Conservation (phyloP, 176 grass and related monocot species). For the Luzula sylvatica region DNA sequence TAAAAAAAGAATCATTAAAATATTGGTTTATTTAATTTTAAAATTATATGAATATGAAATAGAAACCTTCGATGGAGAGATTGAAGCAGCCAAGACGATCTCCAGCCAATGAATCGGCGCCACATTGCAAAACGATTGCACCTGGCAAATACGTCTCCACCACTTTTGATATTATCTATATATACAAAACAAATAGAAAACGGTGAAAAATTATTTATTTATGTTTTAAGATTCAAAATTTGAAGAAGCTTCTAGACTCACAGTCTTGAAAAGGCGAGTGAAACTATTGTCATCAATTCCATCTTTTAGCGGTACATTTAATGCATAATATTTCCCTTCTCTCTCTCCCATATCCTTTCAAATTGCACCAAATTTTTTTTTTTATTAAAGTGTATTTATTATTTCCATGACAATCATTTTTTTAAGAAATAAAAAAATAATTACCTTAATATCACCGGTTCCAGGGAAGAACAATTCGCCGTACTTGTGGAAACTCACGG, state of each 20-base stretch:
- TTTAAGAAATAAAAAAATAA: background rate
- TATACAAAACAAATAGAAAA: conserved; percentile 9
- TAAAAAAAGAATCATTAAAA: conserved; percentile 6
- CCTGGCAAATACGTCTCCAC: conserved; percentile 86
- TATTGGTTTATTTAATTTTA: background rate
- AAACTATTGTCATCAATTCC: conserved; percentile 90
- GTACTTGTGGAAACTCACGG: conserved; percentile 95
- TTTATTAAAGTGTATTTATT: background rate
- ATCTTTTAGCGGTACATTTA: conserved; percentile 99
- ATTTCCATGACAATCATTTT: background rate
- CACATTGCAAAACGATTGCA: conserved; percentile 98
- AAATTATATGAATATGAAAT: conserved; percentile 11
- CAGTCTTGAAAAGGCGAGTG: conserved; percentile 88
- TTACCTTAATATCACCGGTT: conserved; percentile 92
- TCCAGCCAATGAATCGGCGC: conserved; percentile 93
- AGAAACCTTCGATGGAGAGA: conserved; percentile 91
- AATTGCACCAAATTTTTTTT: background rate
- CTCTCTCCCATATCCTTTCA: conserved; percentile 91
- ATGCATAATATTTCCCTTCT: conserved; percentile 96
- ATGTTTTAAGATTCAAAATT: too few relatives aligned
- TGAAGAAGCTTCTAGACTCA: conserved; percentile 15
- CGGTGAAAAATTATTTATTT: background rate
- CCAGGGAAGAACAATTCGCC: conserved; percentile 95
- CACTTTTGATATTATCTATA: conserved; percentile 88
- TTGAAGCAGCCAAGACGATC: conserved; percentile 96